Conservation (phyloP, 208 protist genomes). For the Sergeia podlipaevii region DNA sequence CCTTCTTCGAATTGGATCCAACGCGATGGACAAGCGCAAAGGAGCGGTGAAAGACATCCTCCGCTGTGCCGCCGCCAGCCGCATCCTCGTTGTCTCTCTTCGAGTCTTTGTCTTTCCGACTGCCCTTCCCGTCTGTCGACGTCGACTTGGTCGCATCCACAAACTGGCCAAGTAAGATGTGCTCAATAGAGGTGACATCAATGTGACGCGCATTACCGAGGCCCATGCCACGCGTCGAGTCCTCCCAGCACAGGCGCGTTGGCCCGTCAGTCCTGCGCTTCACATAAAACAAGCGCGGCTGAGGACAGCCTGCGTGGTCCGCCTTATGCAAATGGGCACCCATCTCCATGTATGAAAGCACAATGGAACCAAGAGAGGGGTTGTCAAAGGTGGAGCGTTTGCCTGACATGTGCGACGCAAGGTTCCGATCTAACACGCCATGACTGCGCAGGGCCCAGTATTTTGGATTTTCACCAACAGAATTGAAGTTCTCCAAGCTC, state of each 20-base stretch:
- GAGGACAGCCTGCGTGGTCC: conserved; percentile 32
- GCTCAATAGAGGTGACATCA: conserved; percentile 31
- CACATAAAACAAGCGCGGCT: conserved; percentile 57
- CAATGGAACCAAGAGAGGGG: conserved; percentile 29
- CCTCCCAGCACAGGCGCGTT: conserved; percentile 52
- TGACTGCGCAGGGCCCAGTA: conserved; percentile 25
- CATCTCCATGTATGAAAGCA: conserved; percentile 64
- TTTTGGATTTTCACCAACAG: conserved; percentile 14
- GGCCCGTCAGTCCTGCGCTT: conserved; percentile 14
- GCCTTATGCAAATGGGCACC: conserved; percentile 45
- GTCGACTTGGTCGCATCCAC: conserved; percentile 2
- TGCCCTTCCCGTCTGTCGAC: not conserved
- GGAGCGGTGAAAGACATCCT: not conserved
- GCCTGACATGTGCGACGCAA: not conserved
- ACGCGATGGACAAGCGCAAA: conserved; percentile 1
- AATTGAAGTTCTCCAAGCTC: conserved; percentile 10
- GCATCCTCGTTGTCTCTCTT: conserved; percentile 6
- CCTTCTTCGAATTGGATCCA: conserved; percentile 11
- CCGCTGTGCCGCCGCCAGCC: no score
- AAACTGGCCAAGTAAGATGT: conserved; percentile 59
- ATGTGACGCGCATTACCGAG: conserved; percentile 8
- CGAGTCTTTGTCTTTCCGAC: not conserved
- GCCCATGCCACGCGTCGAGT: conserved; percentile 6
- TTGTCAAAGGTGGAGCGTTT: conserved; percentile 44
- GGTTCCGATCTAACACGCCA: not conserved